phyloP scores from a whole-genome alignment of 2,329 filamentous ascomycete species.

The Dichotomopilus funicola region DNA sequence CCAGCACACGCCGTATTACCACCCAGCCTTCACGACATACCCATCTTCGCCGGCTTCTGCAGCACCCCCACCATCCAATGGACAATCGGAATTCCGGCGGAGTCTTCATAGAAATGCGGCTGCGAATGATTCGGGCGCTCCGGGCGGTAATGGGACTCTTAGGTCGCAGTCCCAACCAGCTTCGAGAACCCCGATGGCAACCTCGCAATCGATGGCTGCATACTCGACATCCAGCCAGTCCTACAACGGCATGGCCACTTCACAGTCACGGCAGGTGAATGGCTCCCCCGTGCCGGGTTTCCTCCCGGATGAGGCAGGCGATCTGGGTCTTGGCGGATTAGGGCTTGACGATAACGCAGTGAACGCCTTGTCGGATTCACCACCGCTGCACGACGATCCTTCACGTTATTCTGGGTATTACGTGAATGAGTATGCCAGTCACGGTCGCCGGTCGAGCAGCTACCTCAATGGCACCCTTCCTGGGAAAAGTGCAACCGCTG shows the following conservation, averaged over 20 bases:
- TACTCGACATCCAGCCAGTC: constrained; percentile 30
- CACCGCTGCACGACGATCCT: constrained; percentile 42
- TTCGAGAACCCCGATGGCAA: constrained; percentile 37
- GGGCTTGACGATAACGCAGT: constrained; percentile 42
- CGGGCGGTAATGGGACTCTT: constrained; percentile 47
- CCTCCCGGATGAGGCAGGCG: constrained; percentile 44
- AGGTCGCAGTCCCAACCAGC: constrained; percentile 63
- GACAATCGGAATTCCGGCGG: constrained; percentile 48
- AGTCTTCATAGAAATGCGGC: constrained; percentile 49
- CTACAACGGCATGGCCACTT: constrained; percentile 32
- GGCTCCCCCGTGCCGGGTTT: constrained; percentile 50
- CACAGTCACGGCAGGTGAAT: constrained; percentile 38
- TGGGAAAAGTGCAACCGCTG: constrained; percentile 40
- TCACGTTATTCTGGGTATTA: constrained; percentile 33
- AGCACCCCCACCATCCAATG: constrained; percentile 22
- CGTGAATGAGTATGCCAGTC: constrained; percentile 28
- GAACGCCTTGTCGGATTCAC: constrained; percentile 37
- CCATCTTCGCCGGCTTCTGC: constrained; percentile 49
- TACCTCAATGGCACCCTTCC: constrained; percentile 34
- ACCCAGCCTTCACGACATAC: constrained; percentile 46
- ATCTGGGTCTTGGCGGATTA: constrained; percentile 37
- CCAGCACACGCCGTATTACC: constrained; percentile 39
- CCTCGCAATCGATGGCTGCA: constrained; percentile 27
- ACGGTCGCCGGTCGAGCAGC: constrained; percentile 24
- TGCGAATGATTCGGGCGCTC: constrained; percentile 41